phyloP scores from a whole-genome alignment of 2,329 filamentous ascomycete genomes.

The Monilinia aucupariae region DNA sequence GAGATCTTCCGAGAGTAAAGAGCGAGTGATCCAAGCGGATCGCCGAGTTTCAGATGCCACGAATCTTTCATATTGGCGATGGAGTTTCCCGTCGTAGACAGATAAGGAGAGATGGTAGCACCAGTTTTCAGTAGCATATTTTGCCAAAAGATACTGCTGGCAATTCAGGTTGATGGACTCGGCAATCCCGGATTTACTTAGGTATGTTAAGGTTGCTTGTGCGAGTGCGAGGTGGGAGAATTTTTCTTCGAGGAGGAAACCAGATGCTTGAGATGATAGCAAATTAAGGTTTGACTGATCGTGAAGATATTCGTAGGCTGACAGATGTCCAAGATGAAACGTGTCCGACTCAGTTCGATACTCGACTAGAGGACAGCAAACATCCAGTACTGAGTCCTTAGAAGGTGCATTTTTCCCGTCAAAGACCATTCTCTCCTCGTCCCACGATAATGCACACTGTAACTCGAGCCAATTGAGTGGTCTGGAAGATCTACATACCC shows the following conservation, averaged over 20 bases:
- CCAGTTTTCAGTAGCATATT: constrained; percentile 16
- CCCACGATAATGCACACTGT: constrained; percentile 12
- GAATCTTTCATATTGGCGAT: constrained; percentile 13
- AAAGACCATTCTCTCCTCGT: constrained; percentile 10
- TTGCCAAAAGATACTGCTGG: constrained; percentile 8
- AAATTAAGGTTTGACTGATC: constrained; percentile 2
- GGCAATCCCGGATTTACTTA: neutral
- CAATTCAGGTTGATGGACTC: constrained; percentile 6
- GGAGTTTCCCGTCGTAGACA: neutral
- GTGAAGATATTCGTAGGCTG: constrained; percentile 15
- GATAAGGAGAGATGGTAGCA: constrained; percentile 15
- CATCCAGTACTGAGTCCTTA: constrained; percentile 9
- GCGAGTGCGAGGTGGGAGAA: constrained; percentile 4
- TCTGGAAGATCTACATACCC: constrained; percentile 13
- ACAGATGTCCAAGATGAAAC: constrained; percentile 13
- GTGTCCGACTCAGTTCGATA: constrained; percentile 10
- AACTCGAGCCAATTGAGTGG: constrained; percentile 15
- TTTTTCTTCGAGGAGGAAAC: constrained; percentile 8
- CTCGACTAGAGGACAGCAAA: constrained; percentile 14
- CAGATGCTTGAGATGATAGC: constrained; percentile 7
- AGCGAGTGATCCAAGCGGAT: constrained; percentile 15
- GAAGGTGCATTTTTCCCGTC: constrained; percentile 5
- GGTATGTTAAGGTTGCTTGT: constrained; percentile 9
- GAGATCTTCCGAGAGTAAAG: constrained; percentile 9
- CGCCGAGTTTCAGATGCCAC: constrained; percentile 12